Evolutionary conservation across 257 asterid species (phyloP).

Genomic region (Scutellaria barbata): DNA sequence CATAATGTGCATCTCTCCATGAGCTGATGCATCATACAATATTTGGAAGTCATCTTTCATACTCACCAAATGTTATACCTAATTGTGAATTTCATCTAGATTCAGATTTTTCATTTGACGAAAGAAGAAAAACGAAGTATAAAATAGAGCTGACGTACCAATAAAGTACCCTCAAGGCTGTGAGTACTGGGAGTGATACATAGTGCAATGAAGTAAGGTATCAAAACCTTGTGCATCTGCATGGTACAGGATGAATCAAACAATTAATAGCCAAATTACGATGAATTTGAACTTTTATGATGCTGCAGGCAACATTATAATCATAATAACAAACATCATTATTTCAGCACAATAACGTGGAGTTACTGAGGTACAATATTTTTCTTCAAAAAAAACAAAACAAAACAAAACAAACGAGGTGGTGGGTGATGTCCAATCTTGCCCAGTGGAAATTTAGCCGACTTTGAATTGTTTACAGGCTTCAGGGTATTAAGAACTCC

Average conservation of each 20-base stretch:
- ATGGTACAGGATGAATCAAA: conserved; percentile 25
- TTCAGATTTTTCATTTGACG: conserved; percentile 13
- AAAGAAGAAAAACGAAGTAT: conserved; percentile 12
- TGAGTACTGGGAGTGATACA: conserved; percentile 86
- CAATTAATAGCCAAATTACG: conserved; percentile 14
- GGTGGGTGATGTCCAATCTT: no score
- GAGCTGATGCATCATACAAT: not conserved
- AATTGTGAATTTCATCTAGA: conserved; percentile 18
- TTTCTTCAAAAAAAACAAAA: not conserved
- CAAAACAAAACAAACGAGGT: no score
- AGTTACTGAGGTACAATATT: not conserved
- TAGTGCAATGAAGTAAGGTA: conserved; percentile 83
- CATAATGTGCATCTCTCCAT: not conserved
- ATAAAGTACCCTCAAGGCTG: conserved; percentile 92
- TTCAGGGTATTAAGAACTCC: no score
- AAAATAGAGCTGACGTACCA: conserved; percentile 54
- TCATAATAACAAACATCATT: conserved; percentile 1
- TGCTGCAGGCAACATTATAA: conserved; percentile 18
- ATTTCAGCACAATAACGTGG: conserved; percentile 14
- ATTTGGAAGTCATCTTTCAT: conserved; percentile 14
- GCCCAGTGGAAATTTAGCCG: no score
- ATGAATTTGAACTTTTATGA: conserved; percentile 15
- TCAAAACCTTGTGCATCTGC: conserved; percentile 95
- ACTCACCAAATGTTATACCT: not conserved
- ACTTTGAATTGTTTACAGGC: no score